These are phyloP conservation scores for Tulasnella sp. DNA, from an alignment of 768 basidiomycete genomes.

Conservation along the genomic window DNA sequence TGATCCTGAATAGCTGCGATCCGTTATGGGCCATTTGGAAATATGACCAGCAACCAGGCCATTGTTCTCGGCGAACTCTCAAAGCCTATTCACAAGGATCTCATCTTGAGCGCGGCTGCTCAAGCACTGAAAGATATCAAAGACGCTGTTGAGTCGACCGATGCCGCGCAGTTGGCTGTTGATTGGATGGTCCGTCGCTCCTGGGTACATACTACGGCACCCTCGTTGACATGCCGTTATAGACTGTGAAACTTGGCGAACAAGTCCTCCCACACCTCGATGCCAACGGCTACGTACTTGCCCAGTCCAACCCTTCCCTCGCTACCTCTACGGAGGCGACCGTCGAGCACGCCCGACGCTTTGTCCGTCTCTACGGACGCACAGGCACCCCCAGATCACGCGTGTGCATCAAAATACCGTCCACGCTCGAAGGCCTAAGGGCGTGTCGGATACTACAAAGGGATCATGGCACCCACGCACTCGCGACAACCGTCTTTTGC, in stretches of 20 bases:
- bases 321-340: slow-evolving; percentile 17
- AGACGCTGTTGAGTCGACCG: not conserved
- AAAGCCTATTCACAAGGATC: slow-evolving; percentile 13
- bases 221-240: not conserved
- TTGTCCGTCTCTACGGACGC: slow-evolving; percentile 18
- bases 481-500: slow-evolving; percentile 21
- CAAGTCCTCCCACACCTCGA: slow-evolving; percentile 12
- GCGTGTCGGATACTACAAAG: slow-evolving; percentile 19
- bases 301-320: slow-evolving; percentile 19
- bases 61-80: slow-evolving; percentile 19
- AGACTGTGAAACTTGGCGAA: slow-evolving; percentile 20
- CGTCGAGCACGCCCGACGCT: slow-evolving; percentile 19
- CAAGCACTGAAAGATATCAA: slow-evolving; percentile 15
- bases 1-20: slow-evolving; percentile 1
- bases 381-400: slow-evolving; percentile 17
- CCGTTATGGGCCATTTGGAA: slow-evolving; percentile 16
- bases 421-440: slow-evolving; percentile 21
- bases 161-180: slow-evolving; percentile 18
- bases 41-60: slow-evolving; percentile 21
- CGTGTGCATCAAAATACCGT: slow-evolving; percentile 24
- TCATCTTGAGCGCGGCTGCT: slow-evolving; percentile 15
- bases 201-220: not conserved
- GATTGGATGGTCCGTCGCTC: slow-evolving; percentile 19
- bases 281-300: slow-evolving; percentile 14
- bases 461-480: slow-evolving; percentile 20